Percentiles rank a stretch among this genome's conserved stretches.
Conservation (phyloP, 495 filamentous ascomycete genomes). For the Penicillium malachiteum region DNA sequence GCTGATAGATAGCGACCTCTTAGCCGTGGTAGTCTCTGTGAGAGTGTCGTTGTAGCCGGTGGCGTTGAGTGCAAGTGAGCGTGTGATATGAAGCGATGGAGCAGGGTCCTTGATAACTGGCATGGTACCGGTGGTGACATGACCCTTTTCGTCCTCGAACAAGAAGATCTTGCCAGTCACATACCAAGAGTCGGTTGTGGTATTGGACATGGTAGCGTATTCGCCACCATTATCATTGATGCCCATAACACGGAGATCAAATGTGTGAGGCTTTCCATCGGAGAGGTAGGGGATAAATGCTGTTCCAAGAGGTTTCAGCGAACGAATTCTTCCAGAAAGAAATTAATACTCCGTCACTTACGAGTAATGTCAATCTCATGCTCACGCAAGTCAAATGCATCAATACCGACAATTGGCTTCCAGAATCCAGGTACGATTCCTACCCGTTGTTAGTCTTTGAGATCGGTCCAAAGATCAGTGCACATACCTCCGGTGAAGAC, state of each 20-base stretch:
- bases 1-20: background rate
- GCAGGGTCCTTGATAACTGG: background rate
- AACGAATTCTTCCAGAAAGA: too few relatives aligned
- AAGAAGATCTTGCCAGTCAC: background rate
- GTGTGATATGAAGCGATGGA: background rate
- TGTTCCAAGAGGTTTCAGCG: background rate
- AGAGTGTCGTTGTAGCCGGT: background rate
- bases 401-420: background rate
- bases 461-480: background rate
- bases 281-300: background rate
- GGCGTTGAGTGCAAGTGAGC: background rate
- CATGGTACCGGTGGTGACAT: background rate
- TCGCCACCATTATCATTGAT: background rate
- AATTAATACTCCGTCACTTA: background rate
- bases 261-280: conserved; percentile 1
- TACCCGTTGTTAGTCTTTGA: background rate
- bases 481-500: background rate
- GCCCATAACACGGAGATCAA: background rate
- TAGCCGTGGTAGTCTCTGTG: background rate
- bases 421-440: background rate
- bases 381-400: conserved; percentile 1
- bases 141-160: background rate
- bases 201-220: background rate
- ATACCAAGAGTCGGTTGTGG: background rate
- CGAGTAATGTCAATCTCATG: conserved; percentile 1